Evolutionary conservation across 2,329 filamentous ascomycete species (phyloP).

Genomic region (Pseudogymnoascus sp.): DNA sequence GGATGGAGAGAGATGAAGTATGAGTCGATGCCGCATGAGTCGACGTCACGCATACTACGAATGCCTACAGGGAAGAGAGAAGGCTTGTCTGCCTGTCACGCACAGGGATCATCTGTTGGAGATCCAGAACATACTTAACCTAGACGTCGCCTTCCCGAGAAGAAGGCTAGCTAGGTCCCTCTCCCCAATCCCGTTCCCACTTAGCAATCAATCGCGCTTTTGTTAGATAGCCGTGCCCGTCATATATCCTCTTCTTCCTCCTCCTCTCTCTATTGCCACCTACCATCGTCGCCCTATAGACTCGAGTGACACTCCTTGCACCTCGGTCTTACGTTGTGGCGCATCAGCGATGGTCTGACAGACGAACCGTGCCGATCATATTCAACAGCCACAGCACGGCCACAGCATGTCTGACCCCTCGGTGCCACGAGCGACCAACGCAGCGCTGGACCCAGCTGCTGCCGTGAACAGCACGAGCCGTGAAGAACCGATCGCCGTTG

Average conservation of each 20-base stretch:
- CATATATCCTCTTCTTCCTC: neutral
- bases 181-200: conserved; percentile 3
- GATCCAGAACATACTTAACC: neutral
- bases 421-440: neutral
- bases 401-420: neutral
- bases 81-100: neutral
- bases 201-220: neutral
- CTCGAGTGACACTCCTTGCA: neutral
- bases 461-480: conserved; percentile 17
- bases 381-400: conserved; percentile 4
- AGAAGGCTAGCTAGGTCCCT: neutral
- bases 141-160: neutral
- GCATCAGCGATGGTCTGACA: conserved; percentile 2
- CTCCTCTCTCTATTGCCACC: neutral
- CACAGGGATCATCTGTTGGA: neutral
- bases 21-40: no score
- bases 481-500: conserved; percentile 18
- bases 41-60: neutral
- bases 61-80: neutral
- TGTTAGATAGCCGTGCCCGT: neutral
- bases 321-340: neutral
- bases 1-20: neutral
- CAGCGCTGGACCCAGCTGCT: conserved; percentile 16
- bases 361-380: neutral
- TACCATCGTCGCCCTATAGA: neutral